phyloP scores from a whole-genome alignment of 2,329 filamentous ascomycete species.

The Celoporthe dispersa region DNA sequence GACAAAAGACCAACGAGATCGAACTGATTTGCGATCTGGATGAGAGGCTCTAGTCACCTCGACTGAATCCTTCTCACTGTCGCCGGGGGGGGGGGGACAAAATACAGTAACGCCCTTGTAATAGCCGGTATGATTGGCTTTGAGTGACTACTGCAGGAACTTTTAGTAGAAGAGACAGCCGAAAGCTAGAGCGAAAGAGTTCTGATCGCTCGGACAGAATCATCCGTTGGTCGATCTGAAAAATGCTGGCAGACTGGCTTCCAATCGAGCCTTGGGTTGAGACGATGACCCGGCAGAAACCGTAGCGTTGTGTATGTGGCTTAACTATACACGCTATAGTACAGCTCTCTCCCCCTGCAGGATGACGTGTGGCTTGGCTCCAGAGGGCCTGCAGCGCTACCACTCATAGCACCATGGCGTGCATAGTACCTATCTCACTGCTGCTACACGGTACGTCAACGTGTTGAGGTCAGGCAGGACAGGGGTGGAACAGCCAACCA shows the following conservation, averaged over 20 bases:
- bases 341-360: constrained; percentile 14
- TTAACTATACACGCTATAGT: constrained; percentile 5
- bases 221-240: background rate
- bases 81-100: too few species aligned
- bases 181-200: background rate
- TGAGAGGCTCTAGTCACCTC: background rate
- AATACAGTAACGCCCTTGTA: background rate
- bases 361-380: constrained; percentile 21
- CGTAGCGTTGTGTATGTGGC: constrained; percentile 15
- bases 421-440: background rate
- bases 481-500: constrained; percentile 12
- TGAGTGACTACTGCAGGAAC: background rate
- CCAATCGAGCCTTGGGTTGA: constrained; percentile 8
- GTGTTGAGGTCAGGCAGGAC: background rate
- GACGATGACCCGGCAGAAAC: constrained; percentile 22
- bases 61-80: background rate
- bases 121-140: background rate
- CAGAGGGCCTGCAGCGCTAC: background rate
- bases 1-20: constrained; percentile 3
- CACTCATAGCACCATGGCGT: background rate
- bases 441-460: background rate
- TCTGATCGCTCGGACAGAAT: background rate
- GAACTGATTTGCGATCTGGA: background rate
- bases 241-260: constrained; percentile 3
- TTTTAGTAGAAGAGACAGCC: background rate